These are phyloP conservation scores for Verticillium dahliae DNA, from an alignment of 2,329 filamentous ascomycete genomes.

Conservation along the genomic window DNA sequence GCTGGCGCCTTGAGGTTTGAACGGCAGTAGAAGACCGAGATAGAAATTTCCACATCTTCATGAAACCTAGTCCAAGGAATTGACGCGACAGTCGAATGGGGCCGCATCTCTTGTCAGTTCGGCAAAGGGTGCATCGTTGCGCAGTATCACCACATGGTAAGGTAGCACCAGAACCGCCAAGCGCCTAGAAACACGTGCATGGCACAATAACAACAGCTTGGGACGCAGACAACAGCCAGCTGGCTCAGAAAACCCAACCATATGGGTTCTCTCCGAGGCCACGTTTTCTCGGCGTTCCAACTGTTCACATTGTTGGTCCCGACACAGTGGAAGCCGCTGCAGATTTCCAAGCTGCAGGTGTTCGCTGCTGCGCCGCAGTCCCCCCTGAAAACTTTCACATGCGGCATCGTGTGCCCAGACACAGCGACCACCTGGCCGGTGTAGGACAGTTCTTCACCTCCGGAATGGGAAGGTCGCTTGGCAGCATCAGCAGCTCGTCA, in stretches of 20 bases:
- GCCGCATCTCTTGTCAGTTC: too few species aligned
- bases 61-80: not conserved
- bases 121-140: too few species aligned
- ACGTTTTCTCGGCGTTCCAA: not conserved
- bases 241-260: not conserved
- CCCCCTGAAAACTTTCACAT: not conserved
- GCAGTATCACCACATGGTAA: too few species aligned
- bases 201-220: not conserved
- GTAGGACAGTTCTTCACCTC: not conserved
- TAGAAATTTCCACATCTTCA: not conserved
- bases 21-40: not conserved
- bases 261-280: not conserved
- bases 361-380: not conserved
- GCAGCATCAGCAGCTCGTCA: not conserved
- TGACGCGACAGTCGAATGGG: not conserved
- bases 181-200: not conserved
- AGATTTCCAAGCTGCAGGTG: not conserved
- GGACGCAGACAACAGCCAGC: not conserved
- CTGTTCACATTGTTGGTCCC: not conserved
- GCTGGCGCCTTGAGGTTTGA: not conserved
- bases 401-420: not conserved
- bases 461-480: not conserved
- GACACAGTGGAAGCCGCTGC: not conserved
- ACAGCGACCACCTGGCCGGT: not conserved
- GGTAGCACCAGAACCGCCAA: too few species aligned